Conservation (phyloP, 257 asterid genomes). For the Nicotiana tomentosiformis region DNA sequence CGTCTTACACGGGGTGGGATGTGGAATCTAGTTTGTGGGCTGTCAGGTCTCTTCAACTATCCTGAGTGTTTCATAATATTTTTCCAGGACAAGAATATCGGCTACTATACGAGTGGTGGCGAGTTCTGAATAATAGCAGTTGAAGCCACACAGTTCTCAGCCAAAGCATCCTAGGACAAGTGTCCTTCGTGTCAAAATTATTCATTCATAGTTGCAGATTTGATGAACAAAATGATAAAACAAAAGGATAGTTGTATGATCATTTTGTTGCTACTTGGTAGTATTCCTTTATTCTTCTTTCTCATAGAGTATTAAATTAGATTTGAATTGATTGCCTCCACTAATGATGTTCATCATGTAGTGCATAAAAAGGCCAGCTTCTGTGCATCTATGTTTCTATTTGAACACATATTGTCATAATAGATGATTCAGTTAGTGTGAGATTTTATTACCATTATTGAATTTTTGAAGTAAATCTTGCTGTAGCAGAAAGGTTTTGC, state of each 20-base stretch:
- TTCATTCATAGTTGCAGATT: neutral
- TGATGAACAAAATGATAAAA: neutral
- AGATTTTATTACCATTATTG: too few species aligned
- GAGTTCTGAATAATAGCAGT: conserved; percentile 12
- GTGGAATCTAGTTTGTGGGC: neutral
- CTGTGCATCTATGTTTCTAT: too few species aligned
- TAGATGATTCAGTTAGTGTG: too few species aligned
- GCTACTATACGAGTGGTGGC: conserved; percentile 47
- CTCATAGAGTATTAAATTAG: neutral
- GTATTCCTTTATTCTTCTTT: neutral
- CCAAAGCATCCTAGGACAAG: neutral
- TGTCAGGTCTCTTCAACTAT: neutral
- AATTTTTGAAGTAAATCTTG: too few species aligned
- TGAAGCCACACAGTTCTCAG: neutral
- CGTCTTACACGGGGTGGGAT: neutral
- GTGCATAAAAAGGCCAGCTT: neutral
- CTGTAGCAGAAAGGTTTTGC: too few species aligned
- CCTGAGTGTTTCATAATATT: neutral
- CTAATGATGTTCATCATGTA: neutral
- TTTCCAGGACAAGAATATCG: conserved; percentile 61
- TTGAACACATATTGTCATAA: too few species aligned
- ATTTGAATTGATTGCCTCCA: neutral
- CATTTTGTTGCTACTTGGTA: neutral
- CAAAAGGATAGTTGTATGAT: neutral
- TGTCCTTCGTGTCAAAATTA: neutral